phyloP scores from a whole-genome alignment of 1,284 basidiomycete species.

The Ustilago loliicola region DNA sequence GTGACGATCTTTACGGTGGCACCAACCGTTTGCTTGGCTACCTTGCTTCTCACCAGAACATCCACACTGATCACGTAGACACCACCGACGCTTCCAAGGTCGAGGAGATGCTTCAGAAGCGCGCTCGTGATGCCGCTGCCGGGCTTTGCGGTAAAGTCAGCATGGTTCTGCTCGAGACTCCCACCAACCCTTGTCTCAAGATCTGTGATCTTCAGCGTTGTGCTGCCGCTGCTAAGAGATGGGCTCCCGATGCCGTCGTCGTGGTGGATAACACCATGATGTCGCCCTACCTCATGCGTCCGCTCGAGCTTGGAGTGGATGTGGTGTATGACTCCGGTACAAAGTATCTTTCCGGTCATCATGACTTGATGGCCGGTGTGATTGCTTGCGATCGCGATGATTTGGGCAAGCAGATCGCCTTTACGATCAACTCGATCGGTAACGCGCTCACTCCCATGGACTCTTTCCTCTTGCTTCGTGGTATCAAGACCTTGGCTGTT shows the following conservation, averaged over 20 bases:
- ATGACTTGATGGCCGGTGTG: constrained; percentile 91
- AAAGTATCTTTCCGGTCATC: constrained; percentile 97
- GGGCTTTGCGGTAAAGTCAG: constrained; percentile 57
- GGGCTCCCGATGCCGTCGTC: constrained; percentile 66
- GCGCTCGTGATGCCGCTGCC: constrained; percentile 53
- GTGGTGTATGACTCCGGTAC: constrained; percentile 98
- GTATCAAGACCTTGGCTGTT: constrained; percentile 95
- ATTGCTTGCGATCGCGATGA: constrained; percentile 89
- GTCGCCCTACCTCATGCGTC: constrained; percentile 97
- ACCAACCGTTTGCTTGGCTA: constrained; percentile 96
- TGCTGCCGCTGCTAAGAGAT: constrained; percentile 60
- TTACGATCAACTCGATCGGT: constrained; percentile 96
- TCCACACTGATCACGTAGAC: constrained; percentile 92
- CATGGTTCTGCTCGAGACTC: constrained; percentile 84
- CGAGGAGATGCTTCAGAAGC: constrained; percentile 56
- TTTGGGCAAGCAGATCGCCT: constrained; percentile 87
- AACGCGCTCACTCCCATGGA: constrained; percentile 86
- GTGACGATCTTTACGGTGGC: constrained; percentile 97
- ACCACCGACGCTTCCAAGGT: constrained; percentile 79
- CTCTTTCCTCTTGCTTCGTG: constrained; percentile 93
- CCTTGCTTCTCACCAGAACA: constrained; percentile 86
- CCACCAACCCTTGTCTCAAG: constrained; percentile 97
- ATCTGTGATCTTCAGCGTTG: constrained; percentile 84
- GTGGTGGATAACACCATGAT: constrained; percentile 96
- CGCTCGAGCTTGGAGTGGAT: constrained; percentile 94